Conservation (phyloP, 495 filamentous ascomycete species). For the Daldinia vernicosa region DNA sequence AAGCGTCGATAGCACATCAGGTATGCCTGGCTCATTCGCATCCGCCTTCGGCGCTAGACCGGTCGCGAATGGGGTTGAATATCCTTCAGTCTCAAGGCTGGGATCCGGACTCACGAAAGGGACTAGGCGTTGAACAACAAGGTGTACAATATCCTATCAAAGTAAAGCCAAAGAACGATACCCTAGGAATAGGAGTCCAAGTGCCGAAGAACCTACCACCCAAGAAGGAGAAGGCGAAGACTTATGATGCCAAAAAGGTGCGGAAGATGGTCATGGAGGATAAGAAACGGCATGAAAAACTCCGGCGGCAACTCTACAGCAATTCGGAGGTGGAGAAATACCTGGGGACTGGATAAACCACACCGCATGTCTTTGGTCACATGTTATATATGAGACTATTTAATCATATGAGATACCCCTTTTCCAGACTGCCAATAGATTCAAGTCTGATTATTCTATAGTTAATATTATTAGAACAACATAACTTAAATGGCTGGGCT, state of each 20-base stretch:
- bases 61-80: slow-evolving; percentile 76
- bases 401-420: slow-evolving; percentile 35
- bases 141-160: slow-evolving; percentile 83
- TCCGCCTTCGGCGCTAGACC: slow-evolving; percentile 84
- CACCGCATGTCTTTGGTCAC: not conserved
- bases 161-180: slow-evolving; percentile 74
- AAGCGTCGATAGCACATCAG: slow-evolving; percentile 82
- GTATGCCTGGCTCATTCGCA: slow-evolving; percentile 80
- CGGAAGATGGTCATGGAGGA: slow-evolving; percentile 67
- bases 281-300: slow-evolving; percentile 67
- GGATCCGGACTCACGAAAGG: slow-evolving; percentile 81
- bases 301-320: slow-evolving; percentile 73
- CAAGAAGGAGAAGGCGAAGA: slow-evolving; percentile 62
- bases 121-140: slow-evolving; percentile 75
- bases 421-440: slow-evolving; percentile 16
- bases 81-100: slow-evolving; percentile 83
- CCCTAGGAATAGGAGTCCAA: slow-evolving; percentile 72
- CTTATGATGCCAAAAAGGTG: slow-evolving; percentile 75
- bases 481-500: not conserved
- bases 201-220: slow-evolving; percentile 51
- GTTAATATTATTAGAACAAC: not conserved
- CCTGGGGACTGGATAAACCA: slow-evolving; percentile 59
- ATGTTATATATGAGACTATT: not conserved
- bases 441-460: not conserved
- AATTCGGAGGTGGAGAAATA: slow-evolving; percentile 77